phyloP scores from a whole-genome alignment of 2,329 filamentous ascomycete genomes.

The Pseudogymnoascus sp. region DNA sequence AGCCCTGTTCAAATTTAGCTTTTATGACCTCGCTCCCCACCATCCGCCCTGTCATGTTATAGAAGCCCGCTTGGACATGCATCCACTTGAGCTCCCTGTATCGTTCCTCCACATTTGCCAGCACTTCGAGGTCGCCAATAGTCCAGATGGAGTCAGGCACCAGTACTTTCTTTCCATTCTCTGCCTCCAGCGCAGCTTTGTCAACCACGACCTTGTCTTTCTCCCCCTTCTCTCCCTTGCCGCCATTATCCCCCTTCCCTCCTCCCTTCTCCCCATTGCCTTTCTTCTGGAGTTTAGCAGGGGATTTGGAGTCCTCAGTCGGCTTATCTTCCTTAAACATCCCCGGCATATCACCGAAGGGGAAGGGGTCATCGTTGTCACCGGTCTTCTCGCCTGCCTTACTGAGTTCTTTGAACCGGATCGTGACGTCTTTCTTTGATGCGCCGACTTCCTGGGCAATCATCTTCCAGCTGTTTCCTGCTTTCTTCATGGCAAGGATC shows the following conservation, averaged over 20 bases:
- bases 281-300: neutral
- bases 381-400: constrained; percentile 8
- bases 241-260: neutral
- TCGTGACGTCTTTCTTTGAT: constrained; percentile 15
- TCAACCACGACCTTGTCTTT: constrained; percentile 8
- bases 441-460: constrained; percentile 15
- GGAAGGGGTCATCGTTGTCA: neutral
- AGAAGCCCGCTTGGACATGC: constrained; percentile 27
- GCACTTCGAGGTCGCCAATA: constrained; percentile 22
- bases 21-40: constrained; percentile 24
- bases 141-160: constrained; percentile 23
- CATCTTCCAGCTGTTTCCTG: constrained; percentile 22
- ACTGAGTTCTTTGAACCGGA: constrained; percentile 16
- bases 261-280: constrained; percentile 11
- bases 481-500: constrained; percentile 22
- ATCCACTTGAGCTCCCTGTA: constrained; percentile 26
- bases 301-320: neutral
- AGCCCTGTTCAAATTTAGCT: constrained; percentile 25
- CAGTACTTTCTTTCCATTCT: constrained; percentile 13
- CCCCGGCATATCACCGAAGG: neutral
- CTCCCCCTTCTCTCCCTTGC: neutral
- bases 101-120: constrained; percentile 23
- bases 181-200: neutral
- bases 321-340: neutral
- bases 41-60: constrained; percentile 28